Evolutionary conservation across 306 rosid genomes (phyloP), one percentile per base, ranked within the genome.

Genomic region (Vigna radiata): DNA sequence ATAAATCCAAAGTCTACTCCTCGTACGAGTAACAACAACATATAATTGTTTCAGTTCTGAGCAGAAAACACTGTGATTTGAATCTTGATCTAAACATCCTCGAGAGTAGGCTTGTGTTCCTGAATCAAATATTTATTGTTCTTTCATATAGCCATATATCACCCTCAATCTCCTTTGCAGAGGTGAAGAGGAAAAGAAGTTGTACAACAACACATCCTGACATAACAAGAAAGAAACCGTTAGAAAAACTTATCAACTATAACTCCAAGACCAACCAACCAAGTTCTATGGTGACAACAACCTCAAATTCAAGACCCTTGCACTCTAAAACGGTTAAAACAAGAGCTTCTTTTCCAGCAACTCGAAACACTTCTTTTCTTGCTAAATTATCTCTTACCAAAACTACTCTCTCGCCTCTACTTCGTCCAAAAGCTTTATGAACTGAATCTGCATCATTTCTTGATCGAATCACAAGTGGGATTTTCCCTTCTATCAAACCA

Each of bases 221-320:
- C 66, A 70, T 17, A 3, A 0, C 8, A 9, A 71, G 12, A 41
- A 8, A 41, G 46, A 72, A 9, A 18, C 14, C 44, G 18, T 7
- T 7, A 8, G 46, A 48, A 23, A 60, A 15, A 4, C 49, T 12
- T 6, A 5, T 1, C 9, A 2, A 53, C n/a, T n/a, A n/a, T n/a
- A n/a, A n/a, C 3, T 4, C 4, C 9, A 8, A 17, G 9, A 13
- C 8, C 43, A 52, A 18, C 13, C 46, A 41, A 8, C 9, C 46
- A 62, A 49, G 6, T 2, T 9, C 16, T 41, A 41, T 41, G 9
- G 46, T n/a, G 27, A 15, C 21, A 70, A 84, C 91, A 70, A 90
- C 97, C 97, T 92, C 87, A 72, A 90, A 92, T 12, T 88, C 89
- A 17, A 87, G 93, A 10, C 97, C 97, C 71, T 92, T 92, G 81